These are phyloP conservation scores for Aurifilum marmelostoma DNA, from an alignment of 2,329 filamentous ascomycete species.

Conservation along the genomic window DNA sequence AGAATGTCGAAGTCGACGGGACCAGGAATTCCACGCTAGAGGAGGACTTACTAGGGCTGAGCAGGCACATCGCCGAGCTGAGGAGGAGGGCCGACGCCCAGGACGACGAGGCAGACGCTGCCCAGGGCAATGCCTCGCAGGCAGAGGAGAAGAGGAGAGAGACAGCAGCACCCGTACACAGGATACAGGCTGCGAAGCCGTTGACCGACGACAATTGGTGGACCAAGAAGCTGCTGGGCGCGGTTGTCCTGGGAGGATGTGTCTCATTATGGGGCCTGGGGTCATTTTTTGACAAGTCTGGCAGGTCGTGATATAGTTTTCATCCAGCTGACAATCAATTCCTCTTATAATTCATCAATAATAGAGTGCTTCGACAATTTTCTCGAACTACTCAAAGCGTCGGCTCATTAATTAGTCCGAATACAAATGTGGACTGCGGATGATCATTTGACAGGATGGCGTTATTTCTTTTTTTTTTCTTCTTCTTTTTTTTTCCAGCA, in stretches of 20 bases:
- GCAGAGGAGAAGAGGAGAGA: constrained; percentile 27
- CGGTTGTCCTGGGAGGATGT: constrained; percentile 64
- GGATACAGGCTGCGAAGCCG: constrained; percentile 59
- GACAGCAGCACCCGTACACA: constrained; percentile 35
- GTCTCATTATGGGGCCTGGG: constrained; percentile 62
- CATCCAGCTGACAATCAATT: neutral
- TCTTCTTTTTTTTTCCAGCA: no score
- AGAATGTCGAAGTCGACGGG: constrained; percentile 90
- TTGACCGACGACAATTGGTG: constrained; percentile 69
- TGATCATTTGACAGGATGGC: neutral
- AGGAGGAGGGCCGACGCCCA: constrained; percentile 52
- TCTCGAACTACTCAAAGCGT: no score
- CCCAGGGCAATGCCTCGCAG: constrained; percentile 31
- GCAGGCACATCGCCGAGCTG: constrained; percentile 63
- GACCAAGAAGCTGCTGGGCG: constrained; percentile 66
- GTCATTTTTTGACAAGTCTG: constrained; percentile 51
- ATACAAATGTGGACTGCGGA: neutral
- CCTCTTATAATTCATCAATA: no score
- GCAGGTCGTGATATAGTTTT: neutral
- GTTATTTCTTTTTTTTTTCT: no score
- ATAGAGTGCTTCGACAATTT: no score
- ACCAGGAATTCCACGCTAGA: constrained; percentile 61
- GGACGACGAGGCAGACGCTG: constrained; percentile 34
- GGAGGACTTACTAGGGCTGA: constrained; percentile 78
- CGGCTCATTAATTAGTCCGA: no score